Evolutionary conservation across 371 early-diverging fungal species (phyloP), one percentile per base, ranked within the genome.

Genomic region (Mucor saturninus): DNA sequence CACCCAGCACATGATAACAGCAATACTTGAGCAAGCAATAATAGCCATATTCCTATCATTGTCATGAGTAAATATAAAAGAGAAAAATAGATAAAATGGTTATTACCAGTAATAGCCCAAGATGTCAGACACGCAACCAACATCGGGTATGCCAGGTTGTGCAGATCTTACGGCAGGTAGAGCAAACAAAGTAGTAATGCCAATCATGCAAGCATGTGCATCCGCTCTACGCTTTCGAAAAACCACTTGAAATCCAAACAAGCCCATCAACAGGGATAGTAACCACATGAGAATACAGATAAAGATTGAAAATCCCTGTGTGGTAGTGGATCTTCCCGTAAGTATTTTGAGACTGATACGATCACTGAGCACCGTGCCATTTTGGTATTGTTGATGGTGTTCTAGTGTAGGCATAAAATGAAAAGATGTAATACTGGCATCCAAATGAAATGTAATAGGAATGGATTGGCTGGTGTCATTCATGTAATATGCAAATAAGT

Each of bases 241-340:
- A 2, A 65, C 56, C 2, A 78, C 74, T 43, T 78, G 79, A 48
- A 66, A 78, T 3, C 63, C 71, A 62, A 73, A 71, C n/a, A 73
- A 10, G 10, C 65, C 62, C 60, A 78, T 63, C 11, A 72, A 64
- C 13, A 78, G 35, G 4, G 79, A 73, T 9, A 78, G 51, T 9
- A 71, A 69, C 79, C 79, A 78, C 75, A 75, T 75, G 26, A 78
- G 49, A 13, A 71, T 58, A 51, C 73, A 73, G 3, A 68, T 69
- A 64, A 78, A 78, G 5, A 78, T 59, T 28, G 72, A 73, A 49
- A 75, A 78, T 10, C 71, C 73, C 40, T 73, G 54, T 1, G 79
- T 78, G 1, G 79, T 75, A 0, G 65, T 68, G 1, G 79, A 75
- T 59, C 79, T 57, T 1, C 75, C 69, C 0, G 75, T 75, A 5